Evolutionary conservation across 1,139 yeast genomes (phyloP).

Genomic region (Candida sp.): DNA sequence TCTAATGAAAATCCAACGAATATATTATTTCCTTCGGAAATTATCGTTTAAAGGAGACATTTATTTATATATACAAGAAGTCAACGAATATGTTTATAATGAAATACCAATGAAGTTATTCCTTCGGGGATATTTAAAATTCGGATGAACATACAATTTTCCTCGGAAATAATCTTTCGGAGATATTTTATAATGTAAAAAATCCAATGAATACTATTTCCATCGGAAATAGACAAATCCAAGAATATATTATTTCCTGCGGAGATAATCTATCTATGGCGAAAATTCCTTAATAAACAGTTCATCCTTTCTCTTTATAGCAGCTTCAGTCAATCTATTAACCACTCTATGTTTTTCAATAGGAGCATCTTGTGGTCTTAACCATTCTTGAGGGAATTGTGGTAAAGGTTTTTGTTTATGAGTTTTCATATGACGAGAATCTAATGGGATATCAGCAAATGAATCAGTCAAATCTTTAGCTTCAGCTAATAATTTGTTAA

Average conservation of each 20-base stretch:
- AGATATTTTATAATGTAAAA: too few relatives aligned
- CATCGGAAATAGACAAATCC: too few relatives aligned
- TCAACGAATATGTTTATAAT: too few relatives aligned
- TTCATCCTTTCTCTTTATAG: slow-evolving; percentile 30
- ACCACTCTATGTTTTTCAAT: slow-evolving; percentile 29
- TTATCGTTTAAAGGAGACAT: too few relatives aligned
- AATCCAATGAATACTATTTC: too few relatives aligned
- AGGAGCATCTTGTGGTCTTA: slow-evolving; percentile 70
- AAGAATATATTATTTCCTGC: neutral
- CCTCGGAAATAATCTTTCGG: neutral
- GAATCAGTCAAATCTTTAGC: slow-evolving; percentile 64
- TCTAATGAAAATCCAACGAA: too few relatives aligned
- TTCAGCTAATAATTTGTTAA: slow-evolving; percentile 58
- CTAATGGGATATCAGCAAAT: slow-evolving; percentile 79
- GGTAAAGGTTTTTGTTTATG: slow-evolving; percentile 34
- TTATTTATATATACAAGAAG: too few relatives aligned
- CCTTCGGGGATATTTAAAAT: too few relatives aligned
- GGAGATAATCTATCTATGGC: slow-evolving; percentile 15
- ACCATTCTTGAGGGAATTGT: slow-evolving; percentile 81
- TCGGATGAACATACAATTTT: too few relatives aligned
- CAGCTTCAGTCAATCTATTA: slow-evolving; percentile 30
- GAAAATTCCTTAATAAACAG: slow-evolving; percentile 22
- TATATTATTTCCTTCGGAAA: too few relatives aligned
- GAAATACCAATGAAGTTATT: too few relatives aligned
- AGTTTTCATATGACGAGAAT: slow-evolving; percentile 62